These are phyloP conservation scores for Babesia sp. DNA, from an alignment of 169 alveolate genomes.

Conservation along the genomic window DNA sequence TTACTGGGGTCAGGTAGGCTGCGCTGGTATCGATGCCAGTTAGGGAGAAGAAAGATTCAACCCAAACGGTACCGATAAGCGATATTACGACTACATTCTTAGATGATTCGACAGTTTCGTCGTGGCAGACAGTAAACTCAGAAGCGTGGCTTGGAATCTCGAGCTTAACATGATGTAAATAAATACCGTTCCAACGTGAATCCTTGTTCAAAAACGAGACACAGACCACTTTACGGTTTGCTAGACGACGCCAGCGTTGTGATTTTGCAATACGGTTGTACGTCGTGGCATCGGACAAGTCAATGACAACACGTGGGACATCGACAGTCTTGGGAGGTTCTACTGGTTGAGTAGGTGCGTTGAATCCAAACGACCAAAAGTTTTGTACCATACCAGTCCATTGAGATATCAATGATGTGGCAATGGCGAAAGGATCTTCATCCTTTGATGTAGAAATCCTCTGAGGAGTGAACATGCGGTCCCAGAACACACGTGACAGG, in stretches of 20 bases:
- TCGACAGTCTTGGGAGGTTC: neutral
- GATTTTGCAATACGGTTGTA: conserved; percentile 3
- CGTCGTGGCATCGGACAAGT: neutral
- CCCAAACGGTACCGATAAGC: conserved; percentile 9
- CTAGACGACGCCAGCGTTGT: neutral
- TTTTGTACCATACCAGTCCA: neutral
- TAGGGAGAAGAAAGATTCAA: conserved; percentile 35
- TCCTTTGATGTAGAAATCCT: neutral
- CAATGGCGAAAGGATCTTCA: neutral
- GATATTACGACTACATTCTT: conserved; percentile 16
- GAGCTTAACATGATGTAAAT: conserved; percentile 18
- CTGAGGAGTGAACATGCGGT: conserved; percentile 16
- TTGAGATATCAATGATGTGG: neutral
- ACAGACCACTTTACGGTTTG: neutral
- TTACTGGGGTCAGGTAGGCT: conserved; percentile 3
- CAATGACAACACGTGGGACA: neutral
- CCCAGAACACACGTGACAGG: conserved; percentile 25
- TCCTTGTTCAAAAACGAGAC: conserved; percentile 25
- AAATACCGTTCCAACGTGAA: conserved; percentile 16
- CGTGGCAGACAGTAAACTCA: conserved; percentile 38
- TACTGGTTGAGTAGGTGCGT: neutral
- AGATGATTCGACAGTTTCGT: neutral
- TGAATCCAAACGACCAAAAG: neutral
- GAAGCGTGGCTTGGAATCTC: conserved; percentile 10
- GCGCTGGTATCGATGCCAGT: neutral